Base-by-base conservation (phyloP, 768 basidiomycete genomes). In the Suillus variegatus region DNA sequence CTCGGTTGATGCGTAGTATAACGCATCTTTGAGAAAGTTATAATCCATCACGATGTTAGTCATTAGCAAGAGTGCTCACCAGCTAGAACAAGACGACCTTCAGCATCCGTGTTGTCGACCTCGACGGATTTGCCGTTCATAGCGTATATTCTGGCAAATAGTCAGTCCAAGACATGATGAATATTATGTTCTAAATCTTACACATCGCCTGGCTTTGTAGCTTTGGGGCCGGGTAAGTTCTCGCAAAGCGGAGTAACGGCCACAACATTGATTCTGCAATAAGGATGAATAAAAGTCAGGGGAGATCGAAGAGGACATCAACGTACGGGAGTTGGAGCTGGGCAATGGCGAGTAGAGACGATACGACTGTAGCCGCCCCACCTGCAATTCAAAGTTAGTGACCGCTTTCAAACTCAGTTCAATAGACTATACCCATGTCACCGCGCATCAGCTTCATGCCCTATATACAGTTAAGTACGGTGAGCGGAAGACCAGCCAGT, bases 121-220 rank as follows among this genome's bases (percentile, higher is more conserved):
- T 95, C 92, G 20, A 95, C 84, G 0, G 90, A 87, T 76, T 94
- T 94, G 44, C 94, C 92, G 69, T 94, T 94, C 90, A 94, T 94
- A 6, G 92, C 54, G 20, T 56, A 56, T 68, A 94, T 70, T 51
- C 91, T 93, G 67, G 2, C 16, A 10, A 40, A 63, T 57, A 63
- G 35, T 12, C 4, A 10, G 22, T 18, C 12, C 16, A 41, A 9
- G 8, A 67, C 35, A 51, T 22, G 12, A 52, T 14, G 18, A 12
- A 65, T 51, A 54, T 40, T 12, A 41, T 40, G 41, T 18, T 65
- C 44, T 8, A 16, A 6, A 12, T 72, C 88, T 41, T 66, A 93
- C 90, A 94, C 84, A 71, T 95, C 94, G 62, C 94, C 94, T 1
- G 93, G 94, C 74, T 94, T 94, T 65, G 75, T 84, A 32, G 84